Base-by-base conservation (phyloP, 2,329 filamentous ascomycete species). In the Aspergillus caelatus region DNA sequence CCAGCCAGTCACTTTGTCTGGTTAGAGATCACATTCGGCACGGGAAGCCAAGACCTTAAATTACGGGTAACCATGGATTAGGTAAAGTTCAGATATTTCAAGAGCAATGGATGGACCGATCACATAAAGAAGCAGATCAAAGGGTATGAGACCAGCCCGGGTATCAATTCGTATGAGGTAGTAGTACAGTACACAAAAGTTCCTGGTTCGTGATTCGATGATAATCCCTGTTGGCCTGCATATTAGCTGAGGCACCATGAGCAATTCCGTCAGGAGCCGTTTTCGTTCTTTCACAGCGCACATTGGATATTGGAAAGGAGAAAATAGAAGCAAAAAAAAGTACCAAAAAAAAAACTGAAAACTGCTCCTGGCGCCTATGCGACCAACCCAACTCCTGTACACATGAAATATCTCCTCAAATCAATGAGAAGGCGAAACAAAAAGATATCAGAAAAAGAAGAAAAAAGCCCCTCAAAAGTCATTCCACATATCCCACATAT, bases 401-500 rank as follows among this genome's bases (percentile, higher is more conserved):
- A 61, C 23, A 45, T 34, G 39, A 58, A 48, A n/a, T 43, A 50
- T 61, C 39, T 41, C 39, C 57, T 55, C 52, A 57, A 62, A 50
- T 57, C 46, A 52, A 56, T 54, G 39, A 41, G 16, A 41, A n/a
- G 16, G 39, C 7, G 39, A 41, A 41, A 41, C 39, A 41, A 52
- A 61, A 10, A 48, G 60, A 55, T 23, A 62, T 54, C 10, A 34
- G 32, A 62, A 55, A 57, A 50, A 66, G 32, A 50, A 65, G 32
- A 8, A 50, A 63, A 62, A 52, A 30, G 30, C 48, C 26, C 53
- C 19, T 66, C 53, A 57, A 56, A 60, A 62, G 54, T 71, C 70
- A 66, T 71, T 67, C 65, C 69, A 68, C 68, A 64, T 68, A 71
- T 69, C 65, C 65, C 63, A 68, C 67, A 66, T 64, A 62, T 68